Base-by-base conservation (phyloP, 2,329 filamentous ascomycete species). In the Epichloe festucae region DNA sequence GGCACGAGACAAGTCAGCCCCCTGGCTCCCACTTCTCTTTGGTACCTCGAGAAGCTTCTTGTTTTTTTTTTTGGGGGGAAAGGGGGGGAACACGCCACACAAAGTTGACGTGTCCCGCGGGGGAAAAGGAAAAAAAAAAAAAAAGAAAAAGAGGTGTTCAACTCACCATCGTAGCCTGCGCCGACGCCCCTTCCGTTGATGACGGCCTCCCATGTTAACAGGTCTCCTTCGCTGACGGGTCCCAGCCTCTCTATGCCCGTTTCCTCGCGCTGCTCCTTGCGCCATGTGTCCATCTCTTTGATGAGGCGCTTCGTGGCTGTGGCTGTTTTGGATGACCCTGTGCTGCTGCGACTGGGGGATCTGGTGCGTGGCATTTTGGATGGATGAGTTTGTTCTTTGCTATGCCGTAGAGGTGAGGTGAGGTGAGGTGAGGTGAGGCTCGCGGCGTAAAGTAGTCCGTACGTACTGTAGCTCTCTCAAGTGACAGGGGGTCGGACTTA, bases 151-250 rank as follows among this genome's bases (percentile, higher is more conserved):
- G 39, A 45, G 34, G 35, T 27, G 5, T 36, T 42, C 47, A 17
- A 63, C 67, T 48, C 57, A 80, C 78, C 72, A 54, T 81, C 77
- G 54, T 82, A 82, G 10, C 78, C 78, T 34, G 62, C 64, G 1
- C 76, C 77, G 21, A 81, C 63, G 17, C 73, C 78, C 52, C 68
- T 65, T n/a, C 78, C 79, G 58, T 78, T 79, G 51, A 84, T 72
- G 49, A 83, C 77, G 31, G 78, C 73, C 64, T 80, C 73, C 77
- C 80, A 82, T 47, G 64, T 64, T 55, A 82, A 67, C 51, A 84
- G 64, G 60, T 79, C 72, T n/a, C 72, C 72, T 54, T 79, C 77
- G 56, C 62, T 63, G 39, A 72, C 68, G 21, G 79, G 77, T 0
- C 76, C 77, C 4, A 83, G 74, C 12, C 79, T 71, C 67, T 82